phyloP scores from a whole-genome alignment of 306 rosid species.

The Prosopis cineraria region DNA sequence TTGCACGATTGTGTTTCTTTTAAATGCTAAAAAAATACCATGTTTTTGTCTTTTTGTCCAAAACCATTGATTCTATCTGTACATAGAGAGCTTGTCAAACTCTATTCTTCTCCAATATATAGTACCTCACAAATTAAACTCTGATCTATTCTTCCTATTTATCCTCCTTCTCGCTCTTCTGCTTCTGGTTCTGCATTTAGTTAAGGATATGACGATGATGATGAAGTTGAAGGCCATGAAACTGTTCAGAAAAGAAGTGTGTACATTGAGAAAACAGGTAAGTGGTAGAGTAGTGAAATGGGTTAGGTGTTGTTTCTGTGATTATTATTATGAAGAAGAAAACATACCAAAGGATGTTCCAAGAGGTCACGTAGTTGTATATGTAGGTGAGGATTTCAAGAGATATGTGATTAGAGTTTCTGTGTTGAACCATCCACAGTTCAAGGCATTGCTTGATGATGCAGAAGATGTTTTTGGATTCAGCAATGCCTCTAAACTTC shows the following conservation, averaged over 20 bases:
- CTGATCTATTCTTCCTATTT: conserved; percentile 7
- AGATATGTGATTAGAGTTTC: conserved; percentile 62
- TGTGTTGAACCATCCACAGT: conserved; percentile 57
- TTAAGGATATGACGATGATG: neutral
- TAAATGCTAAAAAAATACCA: neutral
- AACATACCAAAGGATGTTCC: conserved; percentile 67
- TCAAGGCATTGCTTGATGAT: conserved; percentile 54
- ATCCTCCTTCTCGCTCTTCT: neutral
- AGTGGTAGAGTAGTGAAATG: conserved; percentile 28
- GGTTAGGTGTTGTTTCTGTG: conserved; percentile 23
- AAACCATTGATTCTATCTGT: conserved; percentile 17
- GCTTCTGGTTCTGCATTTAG: neutral
- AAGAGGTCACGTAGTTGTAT: conserved; percentile 67
- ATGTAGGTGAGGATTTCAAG: conserved; percentile 68
- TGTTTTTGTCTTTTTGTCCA: conserved; percentile 7
- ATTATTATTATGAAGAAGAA: conserved; percentile 14
- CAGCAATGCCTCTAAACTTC: conserved; percentile 47
- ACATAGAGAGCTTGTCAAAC: conserved; percentile 27
- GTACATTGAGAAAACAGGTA: conserved; percentile 39
- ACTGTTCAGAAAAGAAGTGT: conserved; percentile 27
- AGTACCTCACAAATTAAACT: neutral
- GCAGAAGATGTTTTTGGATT: conserved; percentile 72
- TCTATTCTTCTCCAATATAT: conserved; percentile 16
- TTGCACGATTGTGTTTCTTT: neutral
- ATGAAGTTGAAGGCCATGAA: conserved; percentile 34